Conservation (phyloP, 805 yeast species). For the Candida andamanensis region DNA sequence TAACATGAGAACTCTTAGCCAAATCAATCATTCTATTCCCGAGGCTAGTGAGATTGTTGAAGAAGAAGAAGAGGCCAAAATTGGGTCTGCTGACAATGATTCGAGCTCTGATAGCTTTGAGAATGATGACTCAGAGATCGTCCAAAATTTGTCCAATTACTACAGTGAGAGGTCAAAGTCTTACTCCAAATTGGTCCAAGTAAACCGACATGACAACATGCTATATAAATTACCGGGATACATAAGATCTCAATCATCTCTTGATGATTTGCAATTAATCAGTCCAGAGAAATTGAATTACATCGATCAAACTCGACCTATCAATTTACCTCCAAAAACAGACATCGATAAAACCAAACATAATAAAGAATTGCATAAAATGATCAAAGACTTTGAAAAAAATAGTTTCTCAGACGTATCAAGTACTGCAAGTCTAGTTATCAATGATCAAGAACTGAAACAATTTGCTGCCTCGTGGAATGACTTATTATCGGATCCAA, state of each 20-base stretch:
- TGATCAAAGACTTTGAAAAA: slow-evolving; percentile 37
- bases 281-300: slow-evolving; percentile 55
- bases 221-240: slow-evolving; percentile 34
- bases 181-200: slow-evolving; percentile 26
- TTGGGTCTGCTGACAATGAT: slow-evolving; percentile 3
- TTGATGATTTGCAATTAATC: slow-evolving; percentile 57
- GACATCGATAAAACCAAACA: slow-evolving; percentile 49
- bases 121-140: slow-evolving; percentile 30
- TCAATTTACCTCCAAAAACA: slow-evolving; percentile 66
- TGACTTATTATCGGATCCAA: slow-evolving; percentile 15
- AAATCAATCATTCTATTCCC: slow-evolving; percentile 2
- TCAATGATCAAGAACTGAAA: neutral
- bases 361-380: slow-evolving; percentile 48
- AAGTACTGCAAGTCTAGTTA: slow-evolving; percentile 5
- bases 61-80: slow-evolving; percentile 13
- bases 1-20: slow-evolving; percentile 1
- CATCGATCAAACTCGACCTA: slow-evolving; percentile 61
- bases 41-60: slow-evolving; percentile 11
- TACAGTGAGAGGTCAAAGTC: slow-evolving; percentile 33
- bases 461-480: slow-evolving; percentile 6
- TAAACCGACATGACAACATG: slow-evolving; percentile 27
- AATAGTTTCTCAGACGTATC: slow-evolving; percentile 2
- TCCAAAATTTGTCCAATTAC: slow-evolving; percentile 32
- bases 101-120: slow-evolving; percentile 3
- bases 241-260: slow-evolving; percentile 34